phyloP scores from a whole-genome alignment of 257 asterid species.

The Solanum clarkiae region DNA sequence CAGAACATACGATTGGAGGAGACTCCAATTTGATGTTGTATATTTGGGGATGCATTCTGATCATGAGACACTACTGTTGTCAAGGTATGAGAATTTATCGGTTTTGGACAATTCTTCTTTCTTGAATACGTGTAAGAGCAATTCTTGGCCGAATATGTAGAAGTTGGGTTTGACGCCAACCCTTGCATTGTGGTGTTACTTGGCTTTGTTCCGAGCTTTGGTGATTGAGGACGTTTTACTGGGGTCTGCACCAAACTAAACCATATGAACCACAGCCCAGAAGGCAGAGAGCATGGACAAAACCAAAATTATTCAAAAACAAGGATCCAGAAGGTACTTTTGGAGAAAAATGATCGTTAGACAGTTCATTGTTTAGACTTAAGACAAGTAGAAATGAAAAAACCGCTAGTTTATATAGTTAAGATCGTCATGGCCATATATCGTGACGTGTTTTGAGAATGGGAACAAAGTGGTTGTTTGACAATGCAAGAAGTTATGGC shows the following conservation, averaged over 20 bases:
- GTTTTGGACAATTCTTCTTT: slow-evolving; percentile 11
- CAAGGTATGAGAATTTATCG: neutral
- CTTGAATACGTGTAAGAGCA: slow-evolving; percentile 19
- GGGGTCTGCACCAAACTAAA: slow-evolving; percentile 25
- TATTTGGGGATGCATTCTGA: slow-evolving; percentile 6
- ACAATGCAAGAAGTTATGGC: neutral
- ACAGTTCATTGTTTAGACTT: neutral
- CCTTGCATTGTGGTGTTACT: slow-evolving; percentile 24
- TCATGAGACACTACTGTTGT: neutral
- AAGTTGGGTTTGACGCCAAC: slow-evolving; percentile 35
- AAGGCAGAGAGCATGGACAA: neutral
- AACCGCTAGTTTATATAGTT: neutral
- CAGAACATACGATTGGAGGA: neutral
- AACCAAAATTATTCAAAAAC: neutral
- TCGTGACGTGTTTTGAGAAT: neutral
- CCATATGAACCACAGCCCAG: neutral
- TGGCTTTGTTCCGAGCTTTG: slow-evolving; percentile 25
- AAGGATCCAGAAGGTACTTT: neutral
- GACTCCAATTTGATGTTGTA: neutral
- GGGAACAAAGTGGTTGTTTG: neutral
- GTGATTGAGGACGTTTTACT: slow-evolving; percentile 25
- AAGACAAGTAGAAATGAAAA: neutral
- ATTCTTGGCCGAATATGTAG: slow-evolving; percentile 20
- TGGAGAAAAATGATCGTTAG: neutral
- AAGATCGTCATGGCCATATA: neutral